These are phyloP conservation scores for Trichoderma pleuroti DNA, from an alignment of 2,329 filamentous ascomycete genomes.

Conservation along the genomic window DNA sequence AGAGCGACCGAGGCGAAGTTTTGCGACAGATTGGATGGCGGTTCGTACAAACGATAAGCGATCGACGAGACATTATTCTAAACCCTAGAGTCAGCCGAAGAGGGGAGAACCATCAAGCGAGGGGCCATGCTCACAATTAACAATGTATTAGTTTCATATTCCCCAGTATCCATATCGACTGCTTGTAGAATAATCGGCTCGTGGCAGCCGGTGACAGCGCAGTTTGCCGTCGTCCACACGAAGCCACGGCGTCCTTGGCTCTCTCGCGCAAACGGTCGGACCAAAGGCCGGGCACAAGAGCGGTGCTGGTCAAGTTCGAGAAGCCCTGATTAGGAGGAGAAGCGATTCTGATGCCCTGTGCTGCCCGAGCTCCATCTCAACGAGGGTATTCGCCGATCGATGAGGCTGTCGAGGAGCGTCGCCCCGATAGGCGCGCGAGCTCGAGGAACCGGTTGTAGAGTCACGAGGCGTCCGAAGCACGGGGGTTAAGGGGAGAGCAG, in stretches of 20 bases:
- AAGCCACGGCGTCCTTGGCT: conserved; percentile 19
- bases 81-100: conserved; percentile 21
- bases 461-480: conserved; percentile 8
- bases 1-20: conserved; percentile 45
- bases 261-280: conserved; percentile 16
- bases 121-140: conserved; percentile 47
- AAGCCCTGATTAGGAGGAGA: neutral
- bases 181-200: conserved; percentile 30
- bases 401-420: conserved; percentile 11
- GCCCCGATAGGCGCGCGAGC: conserved; percentile 18
- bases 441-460: neutral
- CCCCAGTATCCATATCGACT: conserved; percentile 59
- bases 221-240: conserved; percentile 21
- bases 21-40: conserved; percentile 41
- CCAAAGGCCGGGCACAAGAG: neutral
- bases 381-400: conserved; percentile 5
- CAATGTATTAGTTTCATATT: conserved; percentile 61
- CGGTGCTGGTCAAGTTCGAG: neutral
- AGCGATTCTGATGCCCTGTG: conserved; percentile 8
- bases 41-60: conserved; percentile 54
- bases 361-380: conserved; percentile 22
- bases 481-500: neutral
- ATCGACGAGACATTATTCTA: conserved; percentile 57
- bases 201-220: conserved; percentile 28
- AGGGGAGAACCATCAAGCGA: neutral